Percentiles rank a stretch among this genome's conserved stretches.
Evolutionary conservation across 495 filamentous ascomycete genomes (phyloP).

Genomic region (Glutinoglossum americanum): DNA sequence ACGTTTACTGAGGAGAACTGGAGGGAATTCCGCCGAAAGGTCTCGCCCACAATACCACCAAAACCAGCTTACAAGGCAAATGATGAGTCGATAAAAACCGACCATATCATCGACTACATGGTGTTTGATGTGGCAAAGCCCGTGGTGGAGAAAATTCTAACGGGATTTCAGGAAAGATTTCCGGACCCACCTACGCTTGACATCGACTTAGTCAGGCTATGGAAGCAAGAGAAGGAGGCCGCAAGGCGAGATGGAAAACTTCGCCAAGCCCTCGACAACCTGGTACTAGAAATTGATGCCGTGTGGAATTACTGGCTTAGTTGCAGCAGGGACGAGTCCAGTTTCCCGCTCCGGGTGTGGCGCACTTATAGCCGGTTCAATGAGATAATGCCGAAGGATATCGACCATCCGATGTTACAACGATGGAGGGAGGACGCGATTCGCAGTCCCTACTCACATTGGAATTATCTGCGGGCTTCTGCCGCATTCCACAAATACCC

Average conservation of each 20-base stretch:
- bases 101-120: conserved; percentile 53
- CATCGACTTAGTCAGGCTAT: conserved; percentile 25
- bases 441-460: conserved; percentile 23
- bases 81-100: conserved; percentile 15
- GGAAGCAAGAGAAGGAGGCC: conserved; percentile 15
- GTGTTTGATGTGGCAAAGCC: conserved; percentile 37
- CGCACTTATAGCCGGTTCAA: not conserved
- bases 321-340: not conserved
- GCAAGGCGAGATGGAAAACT: conserved; percentile 13
- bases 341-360: not conserved
- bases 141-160: conserved; percentile 28
- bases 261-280: conserved; percentile 12
- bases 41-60: conserved; percentile 15
- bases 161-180: conserved; percentile 23
- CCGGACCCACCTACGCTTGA: conserved; percentile 18
- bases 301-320: not conserved
- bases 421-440: conserved; percentile 20
- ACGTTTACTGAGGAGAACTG: conserved; percentile 38
- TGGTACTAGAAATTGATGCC: conserved; percentile 16
- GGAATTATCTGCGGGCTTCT: conserved; percentile 42
- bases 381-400: conserved; percentile 8
- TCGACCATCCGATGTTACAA: conserved; percentile 18
- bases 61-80: conserved; percentile 22
- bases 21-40: conserved; percentile 24
- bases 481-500: conserved; percentile 27